These are phyloP conservation scores for Croton setiger DNA, from an alignment of 441 rosid genomes.

Conservation along the genomic window DNA sequence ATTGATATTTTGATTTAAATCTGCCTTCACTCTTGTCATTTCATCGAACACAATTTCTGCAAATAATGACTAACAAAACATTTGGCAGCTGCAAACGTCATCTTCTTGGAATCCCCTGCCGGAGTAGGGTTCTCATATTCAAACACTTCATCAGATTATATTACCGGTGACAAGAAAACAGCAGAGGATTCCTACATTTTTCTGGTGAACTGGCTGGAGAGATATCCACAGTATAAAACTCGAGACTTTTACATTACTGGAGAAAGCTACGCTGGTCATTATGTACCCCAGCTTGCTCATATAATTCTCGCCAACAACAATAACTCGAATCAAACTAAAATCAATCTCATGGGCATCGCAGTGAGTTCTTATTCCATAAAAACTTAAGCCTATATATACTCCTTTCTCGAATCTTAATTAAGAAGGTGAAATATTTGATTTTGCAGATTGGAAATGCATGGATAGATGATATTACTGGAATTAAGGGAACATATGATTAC, in stretches of 20 bases:
- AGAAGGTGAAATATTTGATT: neutral
- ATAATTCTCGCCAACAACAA: constrained; percentile 27
- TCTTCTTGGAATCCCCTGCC: constrained; percentile 39
- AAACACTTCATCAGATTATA: constrained; percentile 28
- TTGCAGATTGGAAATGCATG: constrained; percentile 37
- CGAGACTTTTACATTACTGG: constrained; percentile 34
- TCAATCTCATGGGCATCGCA: constrained; percentile 38
- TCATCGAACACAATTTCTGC: neutral
- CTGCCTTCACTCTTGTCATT: too few relatives aligned
- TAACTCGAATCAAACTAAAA: constrained; percentile 15
- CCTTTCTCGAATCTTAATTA: neutral
- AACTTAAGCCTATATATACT: too few relatives aligned
- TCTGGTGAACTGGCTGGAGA: constrained; percentile 37
- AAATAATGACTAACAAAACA: neutral
- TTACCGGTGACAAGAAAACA: constrained; percentile 25
- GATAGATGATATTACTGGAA: constrained; percentile 22
- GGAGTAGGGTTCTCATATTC: constrained; percentile 44
- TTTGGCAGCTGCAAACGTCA: constrained; percentile 25
- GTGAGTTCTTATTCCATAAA: constrained; percentile 16
- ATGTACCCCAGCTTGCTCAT: constrained; percentile 38
- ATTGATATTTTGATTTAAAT: too few relatives aligned
- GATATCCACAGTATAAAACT: constrained; percentile 38
- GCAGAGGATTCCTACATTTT: constrained; percentile 29
- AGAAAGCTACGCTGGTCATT: constrained; percentile 45
- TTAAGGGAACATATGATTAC: constrained; percentile 21